These are phyloP conservation scores for Ganoderma resinaceum DNA, from an alignment of 1,284 basidiomycete genomes.

Conservation along the genomic window DNA sequence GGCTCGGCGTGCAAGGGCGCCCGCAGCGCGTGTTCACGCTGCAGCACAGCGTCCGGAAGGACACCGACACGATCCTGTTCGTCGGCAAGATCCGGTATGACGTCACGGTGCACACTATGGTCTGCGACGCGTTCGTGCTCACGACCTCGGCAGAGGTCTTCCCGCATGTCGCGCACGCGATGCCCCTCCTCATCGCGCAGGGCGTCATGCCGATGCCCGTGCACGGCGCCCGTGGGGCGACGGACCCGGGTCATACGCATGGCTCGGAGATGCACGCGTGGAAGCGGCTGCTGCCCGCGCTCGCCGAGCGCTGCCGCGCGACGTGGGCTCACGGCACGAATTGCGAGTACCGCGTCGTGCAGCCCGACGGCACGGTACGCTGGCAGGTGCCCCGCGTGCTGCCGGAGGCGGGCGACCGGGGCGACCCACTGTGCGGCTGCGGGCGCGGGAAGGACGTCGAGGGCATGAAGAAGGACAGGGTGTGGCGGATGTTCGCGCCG, in stretches of 20 bases:
- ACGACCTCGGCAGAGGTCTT: constrained; percentile 41
- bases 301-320: constrained; percentile 57
- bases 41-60: constrained; percentile 33
- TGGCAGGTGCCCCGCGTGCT: constrained; percentile 34
- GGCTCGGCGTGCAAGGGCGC: constrained; percentile 24
- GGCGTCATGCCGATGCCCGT: constrained; percentile 28
- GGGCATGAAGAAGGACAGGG: constrained; percentile 34
- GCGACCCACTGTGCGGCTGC: constrained; percentile 54
- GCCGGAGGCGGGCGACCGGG: constrained; percentile 35
- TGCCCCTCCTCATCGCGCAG: constrained; percentile 14
- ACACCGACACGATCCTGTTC: constrained; percentile 47
- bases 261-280: constrained; percentile 46
- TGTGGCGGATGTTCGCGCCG: constrained; percentile 45
- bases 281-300: constrained; percentile 53
- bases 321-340: constrained; percentile 52
- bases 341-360: constrained; percentile 51
- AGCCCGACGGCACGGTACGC: constrained; percentile 10
- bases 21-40: constrained; percentile 40
- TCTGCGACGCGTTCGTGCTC: constrained; percentile 52
- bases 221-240: constrained; percentile 16
- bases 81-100: constrained; percentile 53
- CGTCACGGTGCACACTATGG: constrained; percentile 49
- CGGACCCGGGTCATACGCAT: no score
- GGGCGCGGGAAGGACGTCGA: constrained; percentile 51
- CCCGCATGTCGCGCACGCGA: constrained; percentile 12